phyloP scores from a whole-genome alignment of 768 basidiomycete genomes.

The Leccinum subgranulosum region DNA sequence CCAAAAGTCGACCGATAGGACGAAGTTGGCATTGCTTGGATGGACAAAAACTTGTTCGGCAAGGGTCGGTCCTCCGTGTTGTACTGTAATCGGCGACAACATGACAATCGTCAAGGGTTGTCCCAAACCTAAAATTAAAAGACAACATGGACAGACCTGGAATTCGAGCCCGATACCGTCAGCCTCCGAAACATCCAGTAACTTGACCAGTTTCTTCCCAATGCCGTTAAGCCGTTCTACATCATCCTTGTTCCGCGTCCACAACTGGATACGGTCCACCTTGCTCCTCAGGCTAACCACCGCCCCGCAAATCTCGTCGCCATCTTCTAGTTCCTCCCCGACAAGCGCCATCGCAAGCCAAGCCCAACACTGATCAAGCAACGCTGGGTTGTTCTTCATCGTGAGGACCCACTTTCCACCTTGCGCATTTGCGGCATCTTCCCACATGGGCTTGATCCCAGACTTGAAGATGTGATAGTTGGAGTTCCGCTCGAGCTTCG shows the following conservation, averaged over 20 bases:
- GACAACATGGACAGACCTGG: constrained; percentile 60
- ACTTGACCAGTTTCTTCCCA: constrained; percentile 77
- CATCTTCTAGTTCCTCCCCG: constrained; percentile 58
- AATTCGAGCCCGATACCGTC: constrained; percentile 88
- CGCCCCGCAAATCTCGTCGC: constrained; percentile 76
- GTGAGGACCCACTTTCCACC: constrained; percentile 96
- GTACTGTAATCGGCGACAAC: constrained; percentile 43
- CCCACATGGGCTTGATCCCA: constrained; percentile 97
- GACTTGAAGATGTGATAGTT: constrained; percentile 96
- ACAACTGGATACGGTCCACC: constrained; percentile 88
- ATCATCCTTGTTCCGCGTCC: constrained; percentile 85
- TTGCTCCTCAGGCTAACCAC: constrained; percentile 86
- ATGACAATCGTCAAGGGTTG: background rate
- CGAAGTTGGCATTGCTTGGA: constrained; percentile 65
- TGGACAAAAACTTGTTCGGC: constrained; percentile 78
- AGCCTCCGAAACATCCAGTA: constrained; percentile 80
- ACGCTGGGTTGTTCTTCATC: constrained; percentile 76
- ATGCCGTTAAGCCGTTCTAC: constrained; percentile 81
- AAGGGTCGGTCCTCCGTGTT: constrained; percentile 86
- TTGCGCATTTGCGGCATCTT: constrained; percentile 85
- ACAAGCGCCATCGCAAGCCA: constrained; percentile 92
- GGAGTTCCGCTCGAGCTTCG: constrained; percentile 81
- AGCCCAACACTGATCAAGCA: constrained; percentile 86
- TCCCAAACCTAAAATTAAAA: background rate
- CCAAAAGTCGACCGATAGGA: constrained; percentile 69